Percentiles rank a stretch among this genome's conserved stretches.
phyloP scores from a whole-genome alignment of 257 asterid species.

The Solanum phureja region DNA sequence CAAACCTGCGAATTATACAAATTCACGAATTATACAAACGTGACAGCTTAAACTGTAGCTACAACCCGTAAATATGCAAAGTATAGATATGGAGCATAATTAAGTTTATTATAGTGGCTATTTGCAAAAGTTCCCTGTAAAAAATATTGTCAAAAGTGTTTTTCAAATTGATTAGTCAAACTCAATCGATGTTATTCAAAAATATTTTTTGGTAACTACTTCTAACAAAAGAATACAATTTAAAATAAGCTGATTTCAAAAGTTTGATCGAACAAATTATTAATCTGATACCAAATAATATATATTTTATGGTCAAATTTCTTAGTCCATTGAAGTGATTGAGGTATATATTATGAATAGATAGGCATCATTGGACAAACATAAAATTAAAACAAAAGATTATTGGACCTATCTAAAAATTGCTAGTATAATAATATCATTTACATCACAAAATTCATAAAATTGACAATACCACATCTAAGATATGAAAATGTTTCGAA shows the following conservation, averaged over 20 bases:
- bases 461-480: background rate
- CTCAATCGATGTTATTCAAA: too few species aligned
- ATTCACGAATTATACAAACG: too few species aligned
- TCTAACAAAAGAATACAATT: background rate
- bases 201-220: background rate
- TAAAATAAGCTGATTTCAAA: background rate
- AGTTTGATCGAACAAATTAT: background rate
- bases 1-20: too few species aligned
- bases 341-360: background rate
- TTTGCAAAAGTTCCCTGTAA: too few species aligned
- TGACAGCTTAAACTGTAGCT: too few species aligned
- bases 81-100: too few species aligned
- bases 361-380: background rate
- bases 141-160: too few species aligned
- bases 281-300: background rate
- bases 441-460: background rate
- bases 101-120: too few species aligned
- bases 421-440: background rate
- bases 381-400: too few species aligned
- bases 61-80: too few species aligned
- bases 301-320: too few species aligned
- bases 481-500: background rate
- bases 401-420: background rate
- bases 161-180: background rate
- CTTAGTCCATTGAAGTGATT: background rate